These are phyloP conservation scores for Teratosphaeria epicoccoides DNA, from an alignment of 2,329 filamentous ascomycete species.

Conservation along the genomic window DNA sequence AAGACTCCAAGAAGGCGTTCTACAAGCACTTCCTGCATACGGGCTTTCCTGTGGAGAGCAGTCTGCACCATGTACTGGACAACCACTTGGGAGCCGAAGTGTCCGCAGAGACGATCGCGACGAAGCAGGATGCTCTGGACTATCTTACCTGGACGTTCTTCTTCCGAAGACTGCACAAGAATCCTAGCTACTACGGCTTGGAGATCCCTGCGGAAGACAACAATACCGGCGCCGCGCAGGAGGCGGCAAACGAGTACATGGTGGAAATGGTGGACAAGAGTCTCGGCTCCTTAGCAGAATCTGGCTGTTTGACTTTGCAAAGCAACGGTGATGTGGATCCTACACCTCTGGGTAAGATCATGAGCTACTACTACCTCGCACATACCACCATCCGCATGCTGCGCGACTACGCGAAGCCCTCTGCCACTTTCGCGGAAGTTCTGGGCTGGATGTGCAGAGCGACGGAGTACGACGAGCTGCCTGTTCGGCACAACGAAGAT, in stretches of 20 bases:
- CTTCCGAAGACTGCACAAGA: conserved; percentile 94
- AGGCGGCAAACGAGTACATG: conserved; percentile 89
- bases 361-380: conserved; percentile 96
- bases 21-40: conserved; percentile 99
- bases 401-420: conserved; percentile 52
- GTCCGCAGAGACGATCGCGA: conserved; percentile 81
- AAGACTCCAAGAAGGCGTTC: conserved; percentile 96
- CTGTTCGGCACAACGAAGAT: conserved; percentile 96
- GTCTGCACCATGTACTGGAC: conserved; percentile 88
- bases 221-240: conserved; percentile 74
- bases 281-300: conserved; percentile 68
- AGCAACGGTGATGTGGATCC: conserved; percentile 82
- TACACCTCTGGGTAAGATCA: conserved; percentile 90
- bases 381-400: conserved; percentile 89
- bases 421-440: conserved; percentile 69
- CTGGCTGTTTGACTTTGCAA: conserved; percentile 71
- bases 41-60: conserved; percentile 94
- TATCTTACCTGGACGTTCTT: conserved; percentile 99
- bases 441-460: conserved; percentile 88
- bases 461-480: conserved; percentile 93
- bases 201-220: conserved; percentile 89
- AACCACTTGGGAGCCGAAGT: conserved; percentile 95
- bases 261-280: conserved; percentile 83
- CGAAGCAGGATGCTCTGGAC: conserved; percentile 93
- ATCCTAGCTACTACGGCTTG: conserved; percentile 93